These are phyloP conservation scores for Tinospora cordifolia DNA, from an alignment of 164 flowering plant species.

Conservation along the genomic window DNA sequence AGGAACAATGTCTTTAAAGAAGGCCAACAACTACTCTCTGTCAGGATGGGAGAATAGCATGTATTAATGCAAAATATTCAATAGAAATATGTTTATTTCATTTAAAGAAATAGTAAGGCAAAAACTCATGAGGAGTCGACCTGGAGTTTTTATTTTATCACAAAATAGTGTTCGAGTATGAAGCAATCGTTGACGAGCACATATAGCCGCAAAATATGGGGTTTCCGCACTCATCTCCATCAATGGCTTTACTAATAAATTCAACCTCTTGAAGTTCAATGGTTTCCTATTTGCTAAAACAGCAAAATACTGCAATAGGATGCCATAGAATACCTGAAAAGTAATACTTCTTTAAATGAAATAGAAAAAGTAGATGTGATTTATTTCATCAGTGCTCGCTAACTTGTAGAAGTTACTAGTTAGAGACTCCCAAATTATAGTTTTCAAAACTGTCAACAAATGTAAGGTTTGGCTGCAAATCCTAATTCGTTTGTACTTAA, in stretches of 20 bases:
- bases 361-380: background rate
- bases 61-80: conserved; percentile 4
- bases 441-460: background rate
- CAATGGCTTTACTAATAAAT: conserved; percentile 77
- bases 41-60: conserved; percentile 9
- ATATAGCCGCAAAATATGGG: conserved; percentile 90
- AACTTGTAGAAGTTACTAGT: background rate
- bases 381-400: background rate
- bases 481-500: background rate
- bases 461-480: background rate
- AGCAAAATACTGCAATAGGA: conserved; percentile 85
- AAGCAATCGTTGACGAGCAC: conserved; percentile 78
- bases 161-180: conserved; percentile 52
- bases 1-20: conserved; percentile 72
- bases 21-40: conserved; percentile 87
- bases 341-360: background rate
- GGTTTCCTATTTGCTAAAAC: conserved; percentile 63
- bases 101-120: conserved; percentile 9
- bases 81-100: background rate
- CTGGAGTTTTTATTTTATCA: conserved; percentile 59
- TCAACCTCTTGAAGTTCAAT: conserved; percentile 54
- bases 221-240: conserved; percentile 78
- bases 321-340: conserved; percentile 82
- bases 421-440: background rate
- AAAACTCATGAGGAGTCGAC: conserved; percentile 23